Evolutionary conservation across 305 asterid species (phyloP), one percentile per base, ranked within the genome.

Genomic region (Fraxinus sp.): DNA sequence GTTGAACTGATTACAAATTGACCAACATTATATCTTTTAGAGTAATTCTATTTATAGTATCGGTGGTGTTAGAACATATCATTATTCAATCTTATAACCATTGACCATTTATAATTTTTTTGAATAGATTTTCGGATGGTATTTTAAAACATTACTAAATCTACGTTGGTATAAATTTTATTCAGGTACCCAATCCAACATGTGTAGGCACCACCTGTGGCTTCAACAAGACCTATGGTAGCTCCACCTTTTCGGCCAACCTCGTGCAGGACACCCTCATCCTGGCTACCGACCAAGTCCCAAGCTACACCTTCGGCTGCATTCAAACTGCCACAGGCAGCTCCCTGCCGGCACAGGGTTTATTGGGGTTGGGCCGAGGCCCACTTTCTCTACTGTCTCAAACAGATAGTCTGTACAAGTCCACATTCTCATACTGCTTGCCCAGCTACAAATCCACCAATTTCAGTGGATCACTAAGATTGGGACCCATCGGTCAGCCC

Each of bases 401-500:
- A 73, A 72, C 95, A 1, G 77, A 86, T 0, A 79, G 84, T 41
- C 88, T 93, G 1, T 95, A 91, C 84, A 77, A 87, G 85, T 92
- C 95, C 86, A 92, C 91, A n/a, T 95, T 95, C 88, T 95, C 98
- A 3, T 95, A 95, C 84, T 95, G 98, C 90, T 85, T 95, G 81
- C 98, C 98, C 0, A 86, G 91, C 82, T 93, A 87, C 88, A 95
- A 90, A 79, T 86, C 97, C 1, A 79, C 80, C 22, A 91, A 88
- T 59, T 93, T 92, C 74, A 80, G 93, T 1, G 98, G 98, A 3
- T 91, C 97, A 3, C 83, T 95, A 7, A 85, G 94, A 57, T 64
- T 95, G 33, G 98, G 98, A 26, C 93, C 95, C 30, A 75, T 30
- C 2, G 86, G 92, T 78, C 98, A 95, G 90, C 98, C 98, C 81